Evolutionary conservation across 2,329 filamentous ascomycete genomes (phyloP).

Genomic region (Ophioceras dolichostomum): DNA sequence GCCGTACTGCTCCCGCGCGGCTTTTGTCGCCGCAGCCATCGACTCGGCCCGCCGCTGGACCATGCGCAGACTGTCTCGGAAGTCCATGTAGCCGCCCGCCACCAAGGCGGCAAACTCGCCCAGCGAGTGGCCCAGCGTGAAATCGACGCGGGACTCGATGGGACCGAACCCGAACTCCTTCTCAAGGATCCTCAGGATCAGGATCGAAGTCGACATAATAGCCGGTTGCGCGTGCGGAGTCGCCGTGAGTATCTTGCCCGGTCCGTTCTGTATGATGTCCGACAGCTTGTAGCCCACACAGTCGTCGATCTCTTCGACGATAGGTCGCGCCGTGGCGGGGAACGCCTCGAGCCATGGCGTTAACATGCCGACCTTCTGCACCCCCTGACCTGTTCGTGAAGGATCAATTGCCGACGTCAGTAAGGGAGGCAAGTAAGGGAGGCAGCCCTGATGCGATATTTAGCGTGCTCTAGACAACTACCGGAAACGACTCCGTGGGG

Average conservation of each 20-base stretch:
- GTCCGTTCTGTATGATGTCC: slow-evolving; percentile 65
- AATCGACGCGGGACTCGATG: slow-evolving; percentile 53
- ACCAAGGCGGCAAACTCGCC: slow-evolving; percentile 90
- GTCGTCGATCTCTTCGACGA: slow-evolving; percentile 77
- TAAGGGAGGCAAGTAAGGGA: background rate
- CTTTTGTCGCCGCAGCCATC: slow-evolving; percentile 66
- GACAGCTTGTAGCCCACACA: slow-evolving; percentile 65
- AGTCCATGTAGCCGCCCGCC: slow-evolving; percentile 67
- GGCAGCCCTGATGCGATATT: background rate
- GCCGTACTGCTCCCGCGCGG: slow-evolving; percentile 53
- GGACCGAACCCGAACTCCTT: slow-evolving; percentile 69
- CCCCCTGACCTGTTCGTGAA: slow-evolving; percentile 57
- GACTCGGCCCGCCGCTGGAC: slow-evolving; percentile 67
- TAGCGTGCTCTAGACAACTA: no score
- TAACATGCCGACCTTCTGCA: slow-evolving; percentile 81
- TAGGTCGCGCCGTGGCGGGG: slow-evolving; percentile 60
- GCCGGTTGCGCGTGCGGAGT: slow-evolving; percentile 88
- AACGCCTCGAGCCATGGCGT: slow-evolving; percentile 79
- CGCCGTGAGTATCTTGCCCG: slow-evolving; percentile 62
- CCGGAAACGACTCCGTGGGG: no score
- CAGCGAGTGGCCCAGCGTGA: slow-evolving; percentile 80
- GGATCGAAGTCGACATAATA: slow-evolving; percentile 88
- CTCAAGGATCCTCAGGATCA: slow-evolving; percentile 81
- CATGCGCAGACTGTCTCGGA: slow-evolving; percentile 65
- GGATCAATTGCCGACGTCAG: slow-evolving; percentile 3